These are phyloP conservation scores for Coemansia javaensis DNA, from an alignment of 192 early-diverging fungal species.

Conservation along the genomic window DNA sequence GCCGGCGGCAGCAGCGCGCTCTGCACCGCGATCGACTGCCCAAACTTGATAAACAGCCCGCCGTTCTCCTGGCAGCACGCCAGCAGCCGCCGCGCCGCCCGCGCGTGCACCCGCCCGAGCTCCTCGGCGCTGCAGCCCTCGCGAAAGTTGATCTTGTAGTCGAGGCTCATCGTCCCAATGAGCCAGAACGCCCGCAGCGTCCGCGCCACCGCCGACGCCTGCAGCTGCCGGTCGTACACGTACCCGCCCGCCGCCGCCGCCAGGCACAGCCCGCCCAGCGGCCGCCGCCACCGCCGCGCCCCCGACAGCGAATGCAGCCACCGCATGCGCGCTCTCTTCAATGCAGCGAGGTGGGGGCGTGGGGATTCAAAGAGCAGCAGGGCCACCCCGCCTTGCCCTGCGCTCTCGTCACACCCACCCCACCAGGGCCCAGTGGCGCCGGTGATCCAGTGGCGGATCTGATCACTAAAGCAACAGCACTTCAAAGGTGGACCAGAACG, in stretches of 20 bases:
- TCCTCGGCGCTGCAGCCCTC: constrained; percentile 47
- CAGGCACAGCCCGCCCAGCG: not conserved
- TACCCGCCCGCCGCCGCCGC: constrained; percentile 15
- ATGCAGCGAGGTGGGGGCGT: too few species aligned
- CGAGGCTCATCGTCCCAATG: constrained; percentile 34
- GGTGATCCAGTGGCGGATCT: too few species aligned
- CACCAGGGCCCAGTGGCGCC: too few species aligned
- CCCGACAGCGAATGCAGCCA: too few species aligned
- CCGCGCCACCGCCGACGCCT: constrained; percentile 38
- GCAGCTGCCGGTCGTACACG: constrained; percentile 32
- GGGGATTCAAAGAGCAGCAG: too few species aligned
- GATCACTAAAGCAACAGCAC: too few species aligned
- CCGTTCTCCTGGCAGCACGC: constrained; percentile 75
- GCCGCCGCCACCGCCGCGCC: not conserved
- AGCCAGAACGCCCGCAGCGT: constrained; percentile 38
- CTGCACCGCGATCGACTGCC: constrained; percentile 68
- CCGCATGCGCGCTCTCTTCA: too few species aligned
- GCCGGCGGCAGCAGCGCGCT: constrained; percentile 59
- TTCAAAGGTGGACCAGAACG: too few species aligned
- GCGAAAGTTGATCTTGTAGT: constrained; percentile 84
- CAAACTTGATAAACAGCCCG: constrained; percentile 90
- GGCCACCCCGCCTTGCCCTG: too few species aligned
- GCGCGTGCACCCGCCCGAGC: constrained; percentile 66
- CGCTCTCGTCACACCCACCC: too few species aligned
- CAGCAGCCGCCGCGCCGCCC: constrained; percentile 68